Percentiles rank a stretch among this genome's conserved stretches.
phyloP scores from a whole-genome alignment of 2,329 filamentous ascomycete genomes.

The Neonectria magnoliae region DNA sequence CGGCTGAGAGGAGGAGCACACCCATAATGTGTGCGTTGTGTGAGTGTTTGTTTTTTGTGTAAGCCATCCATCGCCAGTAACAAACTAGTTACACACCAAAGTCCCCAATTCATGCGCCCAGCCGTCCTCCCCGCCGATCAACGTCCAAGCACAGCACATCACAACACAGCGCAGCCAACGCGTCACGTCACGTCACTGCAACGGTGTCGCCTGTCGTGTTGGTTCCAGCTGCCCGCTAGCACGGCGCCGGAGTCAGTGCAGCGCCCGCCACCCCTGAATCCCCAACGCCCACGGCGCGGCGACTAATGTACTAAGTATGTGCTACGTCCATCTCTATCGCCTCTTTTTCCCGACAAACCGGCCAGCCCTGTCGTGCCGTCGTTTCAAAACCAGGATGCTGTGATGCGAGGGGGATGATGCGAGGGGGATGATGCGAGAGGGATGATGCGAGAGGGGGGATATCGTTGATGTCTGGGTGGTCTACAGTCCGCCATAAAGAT shows the following conservation, averaged over 20 bases:
- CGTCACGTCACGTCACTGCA: not conserved
- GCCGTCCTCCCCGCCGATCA: not conserved
- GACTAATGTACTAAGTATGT: not conserved
- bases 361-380: conserved; percentile 20
- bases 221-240: not conserved
- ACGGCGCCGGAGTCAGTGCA: not conserved
- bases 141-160: not conserved
- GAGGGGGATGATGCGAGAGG: not conserved
- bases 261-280: conserved; percentile 2
- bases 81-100: too few relatives aligned
- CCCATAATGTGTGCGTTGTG: too few relatives aligned
- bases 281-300: not conserved
- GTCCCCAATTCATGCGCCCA: not conserved
- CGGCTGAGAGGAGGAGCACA: not conserved
- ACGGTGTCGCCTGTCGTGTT: not conserved
- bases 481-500: not conserved
- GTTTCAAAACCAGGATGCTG: conserved; percentile 15
- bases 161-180: not conserved
- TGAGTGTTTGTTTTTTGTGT: too few relatives aligned
- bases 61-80: not conserved
- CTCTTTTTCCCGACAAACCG: conserved; percentile 18
- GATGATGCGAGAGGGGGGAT: not conserved
- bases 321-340: not conserved
- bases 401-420: not conserved
- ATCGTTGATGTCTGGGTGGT: not conserved